Evolutionary conservation across 805 yeast genomes (phyloP).

Genomic region (Candida boleticola): DNA sequence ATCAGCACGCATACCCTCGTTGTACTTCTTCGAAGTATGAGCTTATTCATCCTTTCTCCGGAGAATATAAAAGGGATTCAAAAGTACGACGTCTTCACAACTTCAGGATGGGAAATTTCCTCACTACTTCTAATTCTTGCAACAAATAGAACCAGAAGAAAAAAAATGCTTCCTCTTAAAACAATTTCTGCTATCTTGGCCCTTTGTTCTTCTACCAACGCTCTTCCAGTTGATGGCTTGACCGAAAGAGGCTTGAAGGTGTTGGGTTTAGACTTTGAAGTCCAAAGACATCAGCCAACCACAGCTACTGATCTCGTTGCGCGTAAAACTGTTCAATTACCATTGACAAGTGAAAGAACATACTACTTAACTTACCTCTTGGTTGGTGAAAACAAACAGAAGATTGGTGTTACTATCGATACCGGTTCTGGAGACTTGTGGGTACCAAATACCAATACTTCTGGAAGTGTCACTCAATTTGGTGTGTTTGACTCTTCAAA

Average conservation of each 20-base stretch:
- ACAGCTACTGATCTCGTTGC: neutral
- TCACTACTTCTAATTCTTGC: no score
- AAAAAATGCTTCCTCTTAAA: neutral
- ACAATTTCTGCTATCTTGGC: neutral
- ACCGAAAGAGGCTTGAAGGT: neutral
- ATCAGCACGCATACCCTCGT: no score
- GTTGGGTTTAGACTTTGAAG: neutral
- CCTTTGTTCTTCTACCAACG: neutral
- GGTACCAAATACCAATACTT: conserved; percentile 17
- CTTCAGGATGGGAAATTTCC: no score
- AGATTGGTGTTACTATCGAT: conserved; percentile 32
- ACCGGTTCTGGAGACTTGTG: conserved; percentile 45
- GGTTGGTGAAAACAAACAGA: conserved; percentile 28
- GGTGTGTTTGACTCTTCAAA: conserved; percentile 10
- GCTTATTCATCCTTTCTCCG: no score
- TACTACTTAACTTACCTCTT: conserved; percentile 22
- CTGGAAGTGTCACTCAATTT: neutral
- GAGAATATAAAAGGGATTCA: no score
- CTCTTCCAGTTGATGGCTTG: conserved; percentile 1
- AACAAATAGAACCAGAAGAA: no score
- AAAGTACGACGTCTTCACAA: no score
- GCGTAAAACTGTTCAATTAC: neutral
- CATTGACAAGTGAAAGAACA: neutral
- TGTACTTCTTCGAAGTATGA: no score
- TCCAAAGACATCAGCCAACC: neutral